Evolutionary conservation across 176 grass and related monocot genomes (phyloP), one percentile per base, ranked within the genome.

Genomic region (Microstegium vimineum): DNA sequence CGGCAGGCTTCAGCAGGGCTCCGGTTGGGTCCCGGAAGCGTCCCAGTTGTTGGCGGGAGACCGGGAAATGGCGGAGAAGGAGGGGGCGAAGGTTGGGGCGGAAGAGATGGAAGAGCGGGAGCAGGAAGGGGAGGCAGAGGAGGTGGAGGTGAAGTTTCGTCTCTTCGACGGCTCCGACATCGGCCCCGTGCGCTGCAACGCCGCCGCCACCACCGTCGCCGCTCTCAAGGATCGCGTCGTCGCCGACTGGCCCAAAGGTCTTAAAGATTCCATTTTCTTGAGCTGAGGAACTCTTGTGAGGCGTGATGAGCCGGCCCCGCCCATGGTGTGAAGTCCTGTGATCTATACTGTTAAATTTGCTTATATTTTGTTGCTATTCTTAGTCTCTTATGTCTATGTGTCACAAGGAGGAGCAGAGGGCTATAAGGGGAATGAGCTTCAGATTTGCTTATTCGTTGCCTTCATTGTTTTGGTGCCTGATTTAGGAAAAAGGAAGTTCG

Each of bases 171-270:
- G 91, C 79, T 90, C 91, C 37, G 88, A 93, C 60, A 90, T 93
- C 82, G 91, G 91, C 10, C 91, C 91, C 35, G 5, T 93, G 22
- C 81, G 91, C 81, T 93, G 80, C 80, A 90, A 88, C 73, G 85
- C 88, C 14, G 74, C 82, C 51, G 14, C 88, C 71, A 90, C 87
- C 62, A 93, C 91, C 62, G 74, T 93, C 67, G 91, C 88, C 78
- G 83, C 88, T 7, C 91, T 93, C 62, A 93, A 93, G 85, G 91
- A 93, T 46, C 88, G 91, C 74, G 86, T 93, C 85, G 86, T 93
- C 78, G 74, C 88, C 60, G 91, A 93, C 10, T 93, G 91, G 91
- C 91, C 91, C 67, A 87, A 85, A 90, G 91, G 91, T 93, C 15
- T 68, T 68, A 56, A 69, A 62, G 16, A 42, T 84, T 75, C 66